Evolutionary conservation across 1,284 basidiomycete genomes (phyloP).

Genomic region (Porogramme epimiltina): DNA sequence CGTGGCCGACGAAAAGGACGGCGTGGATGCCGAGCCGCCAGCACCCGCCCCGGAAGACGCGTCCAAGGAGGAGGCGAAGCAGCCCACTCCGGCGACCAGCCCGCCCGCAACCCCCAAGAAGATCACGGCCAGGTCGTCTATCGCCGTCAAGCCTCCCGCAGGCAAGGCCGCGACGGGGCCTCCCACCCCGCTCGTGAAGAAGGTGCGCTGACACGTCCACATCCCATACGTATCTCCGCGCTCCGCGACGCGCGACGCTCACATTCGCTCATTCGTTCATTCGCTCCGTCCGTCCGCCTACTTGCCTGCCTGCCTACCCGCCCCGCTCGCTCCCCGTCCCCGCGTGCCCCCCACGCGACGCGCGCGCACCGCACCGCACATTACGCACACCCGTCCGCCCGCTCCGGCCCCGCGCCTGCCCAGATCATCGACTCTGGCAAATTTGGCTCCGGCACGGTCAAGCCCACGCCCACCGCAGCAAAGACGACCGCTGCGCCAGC

Average conservation of each 20-base stretch:
- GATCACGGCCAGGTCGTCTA: conserved; percentile 31
- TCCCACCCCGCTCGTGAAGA: conserved; percentile 61
- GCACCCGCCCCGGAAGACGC: conserved; percentile 5
- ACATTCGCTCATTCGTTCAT: not conserved
- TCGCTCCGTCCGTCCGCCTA: too few species aligned
- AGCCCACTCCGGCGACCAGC: conserved; percentile 21
- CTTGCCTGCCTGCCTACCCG: too few species aligned
- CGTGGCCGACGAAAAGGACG: conserved; percentile 17
- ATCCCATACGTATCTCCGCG: not conserved
- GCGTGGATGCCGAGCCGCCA: conserved; percentile 15
- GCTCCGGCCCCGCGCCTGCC: conserved; percentile 3
- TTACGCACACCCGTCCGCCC: conserved; percentile 15
- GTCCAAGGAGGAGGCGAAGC: conserved; percentile 19
- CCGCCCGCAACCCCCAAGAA: conserved; percentile 26
- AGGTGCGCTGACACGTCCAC: conserved; percentile 42
- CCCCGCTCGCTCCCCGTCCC: not conserved
- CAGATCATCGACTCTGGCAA: conserved; percentile 71
- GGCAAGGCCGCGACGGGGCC: conserved; percentile 42
- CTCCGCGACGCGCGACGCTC: too few species aligned
- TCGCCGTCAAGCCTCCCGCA: conserved; percentile 40
- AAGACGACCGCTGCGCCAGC: conserved; percentile 43
- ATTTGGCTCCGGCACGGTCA: conserved; percentile 61
- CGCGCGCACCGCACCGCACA: conserved; percentile 9
- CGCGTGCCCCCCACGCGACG: conserved; percentile 8
- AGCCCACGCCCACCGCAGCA: conserved; percentile 43